phyloP scores from a whole-genome alignment of 768 basidiomycete genomes.

The Kwoniella dendrophila region DNA sequence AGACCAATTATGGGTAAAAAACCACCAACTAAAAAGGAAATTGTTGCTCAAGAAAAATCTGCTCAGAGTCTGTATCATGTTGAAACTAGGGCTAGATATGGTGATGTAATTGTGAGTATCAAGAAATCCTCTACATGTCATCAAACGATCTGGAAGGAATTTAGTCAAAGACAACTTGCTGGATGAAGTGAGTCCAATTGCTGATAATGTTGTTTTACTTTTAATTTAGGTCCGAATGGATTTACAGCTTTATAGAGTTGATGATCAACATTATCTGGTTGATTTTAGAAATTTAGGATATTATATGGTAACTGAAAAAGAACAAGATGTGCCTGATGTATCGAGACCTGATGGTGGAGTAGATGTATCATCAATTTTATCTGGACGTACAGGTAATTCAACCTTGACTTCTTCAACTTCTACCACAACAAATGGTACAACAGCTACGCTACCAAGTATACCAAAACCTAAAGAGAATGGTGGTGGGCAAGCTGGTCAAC shows the following conservation, averaged over 20 bases:
- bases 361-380: slow-evolving; percentile 4
- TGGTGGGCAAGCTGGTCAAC: background rate
- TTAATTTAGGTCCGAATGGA: slow-evolving; percentile 83
- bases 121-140: background rate
- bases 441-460: background rate
- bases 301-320: slow-evolving; percentile 59
- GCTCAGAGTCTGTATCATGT: slow-evolving; percentile 76
- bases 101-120: slow-evolving; percentile 81
- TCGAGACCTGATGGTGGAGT: slow-evolving; percentile 13
- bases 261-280: slow-evolving; percentile 92
- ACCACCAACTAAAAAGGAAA: slow-evolving; percentile 55
- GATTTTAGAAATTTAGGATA: slow-evolving; percentile 98
- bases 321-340: slow-evolving; percentile 16
- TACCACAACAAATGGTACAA: background rate
- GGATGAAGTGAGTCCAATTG: too few species aligned
- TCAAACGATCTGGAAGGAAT: too few species aligned
- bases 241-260: slow-evolving; percentile 93
- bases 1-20: slow-evolving; percentile 62
- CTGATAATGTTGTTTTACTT: background rate
- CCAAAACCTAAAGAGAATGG: slow-evolving; percentile 8
- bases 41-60: slow-evolving; percentile 56
- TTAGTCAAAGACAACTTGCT: too few species aligned
- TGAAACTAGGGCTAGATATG: slow-evolving; percentile 84
- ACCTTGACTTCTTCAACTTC: background rate
- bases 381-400: background rate